Evolutionary conservation across 495 filamentous ascomycete genomes (phyloP).

Genomic region (Annulohypoxylon nitens): DNA sequence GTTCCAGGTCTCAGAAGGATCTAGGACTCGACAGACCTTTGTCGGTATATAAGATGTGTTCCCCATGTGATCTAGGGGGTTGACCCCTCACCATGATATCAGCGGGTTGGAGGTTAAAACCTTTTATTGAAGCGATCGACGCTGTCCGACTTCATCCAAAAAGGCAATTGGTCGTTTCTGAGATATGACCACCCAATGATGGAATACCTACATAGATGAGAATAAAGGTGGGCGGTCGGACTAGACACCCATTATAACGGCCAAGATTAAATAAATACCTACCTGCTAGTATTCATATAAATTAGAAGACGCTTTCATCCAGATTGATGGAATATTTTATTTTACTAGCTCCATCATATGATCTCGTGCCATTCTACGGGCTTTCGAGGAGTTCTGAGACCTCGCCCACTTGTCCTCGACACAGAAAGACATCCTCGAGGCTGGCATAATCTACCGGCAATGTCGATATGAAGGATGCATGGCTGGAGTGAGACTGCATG

Average conservation of each 20-base stretch:
- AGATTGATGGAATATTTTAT: neutral
- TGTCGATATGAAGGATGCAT: slow-evolving; percentile 10
- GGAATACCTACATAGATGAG: slow-evolving; percentile 5
- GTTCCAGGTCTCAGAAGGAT: neutral
- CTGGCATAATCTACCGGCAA: neutral
- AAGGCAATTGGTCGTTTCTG: slow-evolving; percentile 33
- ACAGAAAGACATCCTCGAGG: neutral
- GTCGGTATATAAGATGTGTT: slow-evolving; percentile 24
- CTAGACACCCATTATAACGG: neutral
- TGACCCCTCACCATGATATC: slow-evolving; percentile 48
- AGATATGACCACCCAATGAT: slow-evolving; percentile 39
- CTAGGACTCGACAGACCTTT: neutral
- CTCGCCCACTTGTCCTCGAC: neutral
- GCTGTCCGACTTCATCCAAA: slow-evolving; percentile 20
- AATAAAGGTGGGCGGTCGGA: slow-evolving; percentile 1
- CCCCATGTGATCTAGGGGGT: slow-evolving; percentile 28
- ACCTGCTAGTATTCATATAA: neutral
- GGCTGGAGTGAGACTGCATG: slow-evolving; percentile 4
- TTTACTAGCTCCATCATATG: neutral
- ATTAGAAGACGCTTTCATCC: neutral
- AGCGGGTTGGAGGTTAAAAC: slow-evolving; percentile 30
- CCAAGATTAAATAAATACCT: neutral
- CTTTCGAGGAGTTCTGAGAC: neutral
- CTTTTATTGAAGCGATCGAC: slow-evolving; percentile 36
- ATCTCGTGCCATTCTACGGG: neutral